A percentile compares a stretch with the other conserved stretches of the same genome.
Evolutionary conservation across 169 alveolate genomes (phyloP).

Genomic region (Plasmodium gaboni): DNA sequence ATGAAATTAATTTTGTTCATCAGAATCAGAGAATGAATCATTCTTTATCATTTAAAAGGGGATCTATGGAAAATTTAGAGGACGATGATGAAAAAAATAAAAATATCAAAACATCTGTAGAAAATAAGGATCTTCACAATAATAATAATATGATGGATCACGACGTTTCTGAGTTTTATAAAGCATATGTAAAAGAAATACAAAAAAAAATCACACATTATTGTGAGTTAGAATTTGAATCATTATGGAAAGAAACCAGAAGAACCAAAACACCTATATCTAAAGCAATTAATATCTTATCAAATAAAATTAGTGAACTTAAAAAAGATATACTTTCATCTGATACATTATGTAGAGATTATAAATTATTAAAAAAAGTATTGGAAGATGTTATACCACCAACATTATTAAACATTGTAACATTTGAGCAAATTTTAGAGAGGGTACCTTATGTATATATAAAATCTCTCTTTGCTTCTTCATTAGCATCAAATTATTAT

Average conservation of each 20-base stretch:
- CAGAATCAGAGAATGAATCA: conserved; percentile 35
- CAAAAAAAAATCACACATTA: conserved; percentile 79
- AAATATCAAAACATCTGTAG: conserved; percentile 25
- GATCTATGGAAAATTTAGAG: not conserved
- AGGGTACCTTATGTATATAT: conserved; percentile 86
- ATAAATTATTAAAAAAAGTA: conserved; percentile 57
- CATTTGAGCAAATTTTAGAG: conserved; percentile 80
- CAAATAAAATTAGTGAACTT: conserved; percentile 85
- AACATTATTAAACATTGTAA: conserved; percentile 77
- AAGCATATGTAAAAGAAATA: conserved; percentile 82
- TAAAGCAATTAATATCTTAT: conserved; percentile 86
- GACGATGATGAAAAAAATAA: not conserved
- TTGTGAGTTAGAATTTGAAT: conserved; percentile 82
- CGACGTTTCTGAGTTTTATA: conserved; percentile 73
- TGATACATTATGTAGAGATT: conserved; percentile 83
- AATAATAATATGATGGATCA: conserved; percentile 19
- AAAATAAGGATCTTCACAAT: conserved; percentile 41
- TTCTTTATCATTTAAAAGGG: conserved; percentile 21
- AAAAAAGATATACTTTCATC: conserved; percentile 81
- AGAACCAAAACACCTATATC: conserved; percentile 87
- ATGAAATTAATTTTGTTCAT: conserved; percentile 17
- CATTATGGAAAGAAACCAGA: conserved; percentile 84
- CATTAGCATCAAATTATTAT: conserved; percentile 87
- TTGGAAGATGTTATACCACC: conserved; percentile 80
- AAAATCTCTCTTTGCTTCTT: conserved; percentile 85